Base-by-base conservation (phyloP, 371 early-diverging fungal species). In the Apophysomyces sp. region DNA sequence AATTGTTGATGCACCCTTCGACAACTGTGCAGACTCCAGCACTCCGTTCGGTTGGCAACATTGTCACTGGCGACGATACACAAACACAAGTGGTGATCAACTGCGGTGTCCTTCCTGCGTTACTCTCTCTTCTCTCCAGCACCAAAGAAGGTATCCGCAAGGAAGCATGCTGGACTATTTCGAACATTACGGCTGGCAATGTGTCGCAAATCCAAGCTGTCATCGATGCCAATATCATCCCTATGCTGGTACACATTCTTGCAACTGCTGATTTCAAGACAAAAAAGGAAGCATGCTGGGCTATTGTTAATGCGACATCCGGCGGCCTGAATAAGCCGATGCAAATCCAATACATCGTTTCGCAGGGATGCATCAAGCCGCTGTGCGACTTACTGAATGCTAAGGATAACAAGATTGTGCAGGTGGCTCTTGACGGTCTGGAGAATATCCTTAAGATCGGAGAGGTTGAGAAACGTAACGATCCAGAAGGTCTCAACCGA, bases 231-330 rank as follows among this genome's bases (percentile, higher is more conserved):
- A 95, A 93, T 72, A 83, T 99, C 54, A 89, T 99, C 61, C 96
- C 96, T 13, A 90, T 95, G 12, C 85, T 99, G 37, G 87, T 99
- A 56, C 85, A 94, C 66, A 89, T 96, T 32, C 85, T 99, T 53
- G 81, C 85, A 21, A 82, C 86, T 58, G 94, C 94, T 55, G 99
- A 99, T 69, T 92, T 96, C 76, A 99, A 95, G 82, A 96, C 97
- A 58, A 94, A 96, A 77, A 98, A 95, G 84, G 99, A 99, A 80
- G 99, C 99, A 4, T 98, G 98, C 84, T 99, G 99, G 99, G 99
- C 99, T 49, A 89, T 99, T 55, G 95, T 97, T 16, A 99, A 99
- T 73, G 99, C 99, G 18, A 97, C 98, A 0, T 92, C 97, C 4
- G 95, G 95, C 29, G 96, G 94, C 18, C 71, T 95, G 16, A 85